These are phyloP conservation scores for Colletotrichum falcatum DNA, from an alignment of 2,329 filamentous ascomycete genomes.

Conservation along the genomic window DNA sequence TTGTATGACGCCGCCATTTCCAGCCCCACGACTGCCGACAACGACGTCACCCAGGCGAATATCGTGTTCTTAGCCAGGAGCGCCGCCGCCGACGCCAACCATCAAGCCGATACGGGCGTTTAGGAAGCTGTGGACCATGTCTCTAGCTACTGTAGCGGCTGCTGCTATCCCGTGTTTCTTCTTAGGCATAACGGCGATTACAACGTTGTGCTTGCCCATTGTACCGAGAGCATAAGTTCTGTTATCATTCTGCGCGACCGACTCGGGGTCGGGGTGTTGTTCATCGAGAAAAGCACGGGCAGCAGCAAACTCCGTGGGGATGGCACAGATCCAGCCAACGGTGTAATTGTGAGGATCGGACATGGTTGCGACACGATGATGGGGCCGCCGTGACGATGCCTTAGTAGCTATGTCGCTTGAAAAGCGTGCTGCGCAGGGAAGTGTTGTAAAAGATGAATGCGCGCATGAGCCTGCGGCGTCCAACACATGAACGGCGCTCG, in stretches of 20 bases:
- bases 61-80: conserved; percentile 4
- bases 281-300: conserved; percentile 9
- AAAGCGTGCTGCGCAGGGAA: not conserved
- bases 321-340: conserved; percentile 19
- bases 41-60: conserved; percentile 39
- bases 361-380: not conserved
- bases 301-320: not conserved
- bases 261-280: not conserved
- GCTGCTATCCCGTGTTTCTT: conserved; percentile 46
- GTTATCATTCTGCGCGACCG: not conserved
- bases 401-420: not conserved
- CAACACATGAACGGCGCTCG: not conserved
- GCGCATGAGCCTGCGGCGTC: not conserved
- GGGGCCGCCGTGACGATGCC: not conserved
- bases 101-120: conserved; percentile 25
- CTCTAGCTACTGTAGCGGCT: conserved; percentile 40
- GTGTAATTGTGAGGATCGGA: not conserved
- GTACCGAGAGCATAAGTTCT: conserved; percentile 48
- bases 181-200: conserved; percentile 47
- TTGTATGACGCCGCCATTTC: conserved; percentile 22
- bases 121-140: conserved; percentile 28
- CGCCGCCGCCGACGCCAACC: conserved; percentile 29
- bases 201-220: conserved; percentile 51
- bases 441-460: not conserved
- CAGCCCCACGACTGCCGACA: conserved; percentile 6